These are phyloP conservation scores for Triglochin maritima DNA, from an alignment of 106 monocot genomes.

Conservation along the genomic window DNA sequence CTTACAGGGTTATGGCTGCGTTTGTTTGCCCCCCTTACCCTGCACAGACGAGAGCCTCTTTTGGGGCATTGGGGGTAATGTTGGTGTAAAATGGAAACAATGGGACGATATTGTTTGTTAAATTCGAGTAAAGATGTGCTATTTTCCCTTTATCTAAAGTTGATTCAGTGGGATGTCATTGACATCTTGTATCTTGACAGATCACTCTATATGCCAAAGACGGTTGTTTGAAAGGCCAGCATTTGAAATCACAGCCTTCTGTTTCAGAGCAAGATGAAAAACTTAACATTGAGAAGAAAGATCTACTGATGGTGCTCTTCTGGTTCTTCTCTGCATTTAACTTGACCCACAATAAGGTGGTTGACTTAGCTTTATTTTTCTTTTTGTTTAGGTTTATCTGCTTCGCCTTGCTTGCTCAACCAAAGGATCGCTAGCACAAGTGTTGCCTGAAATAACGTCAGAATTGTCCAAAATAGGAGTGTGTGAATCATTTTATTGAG, in stretches of 20 bases:
- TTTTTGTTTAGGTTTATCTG: constrained; percentile 51
- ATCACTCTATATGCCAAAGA: too few species aligned
- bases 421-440: constrained; percentile 41
- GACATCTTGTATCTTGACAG: too few species aligned
- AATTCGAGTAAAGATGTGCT: too few species aligned
- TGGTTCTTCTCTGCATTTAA: constrained; percentile 1
- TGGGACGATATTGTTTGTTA: too few species aligned
- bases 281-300: constrained; percentile 43
- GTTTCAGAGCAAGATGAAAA: constrained; percentile 24
- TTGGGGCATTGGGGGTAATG: too few species aligned
- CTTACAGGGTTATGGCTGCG: too few species aligned
- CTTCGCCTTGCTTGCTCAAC: constrained; percentile 70
- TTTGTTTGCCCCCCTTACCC: too few species aligned
- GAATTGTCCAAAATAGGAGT: constrained; percentile 78
- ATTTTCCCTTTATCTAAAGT: too few species aligned
- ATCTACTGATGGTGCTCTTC: constrained; percentile 67
- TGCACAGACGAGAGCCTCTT: too few species aligned
- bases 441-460: constrained; percentile 55
- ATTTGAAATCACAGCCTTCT: constrained; percentile 19
- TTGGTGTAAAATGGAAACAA: too few species aligned
- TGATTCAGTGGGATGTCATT: too few species aligned
- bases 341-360: not conserved
- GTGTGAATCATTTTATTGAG: constrained; percentile 8
- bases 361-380: constrained; percentile 4
- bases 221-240: constrained; percentile 12